phyloP scores from a whole-genome alignment of 306 rosid genomes.

The Psophocarpus tetragonolobus region DNA sequence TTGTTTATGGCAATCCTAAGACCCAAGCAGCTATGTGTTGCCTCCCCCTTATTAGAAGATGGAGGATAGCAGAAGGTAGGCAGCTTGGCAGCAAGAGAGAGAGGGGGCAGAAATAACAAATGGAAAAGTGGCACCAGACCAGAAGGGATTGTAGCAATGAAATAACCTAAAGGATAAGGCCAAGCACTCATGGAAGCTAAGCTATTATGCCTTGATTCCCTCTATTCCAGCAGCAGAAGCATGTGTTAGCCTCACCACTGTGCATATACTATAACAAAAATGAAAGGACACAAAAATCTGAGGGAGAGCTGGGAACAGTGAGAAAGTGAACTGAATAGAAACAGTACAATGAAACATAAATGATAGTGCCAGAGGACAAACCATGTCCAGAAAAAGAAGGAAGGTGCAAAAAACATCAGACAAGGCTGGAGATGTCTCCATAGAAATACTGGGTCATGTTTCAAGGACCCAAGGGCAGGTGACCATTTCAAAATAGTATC shows the following conservation, averaged over 20 bases:
- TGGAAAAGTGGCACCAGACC: background rate
- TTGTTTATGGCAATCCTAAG: background rate
- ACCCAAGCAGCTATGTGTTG: background rate
- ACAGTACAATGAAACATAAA: background rate
- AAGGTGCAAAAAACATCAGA: background rate
- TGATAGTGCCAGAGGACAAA: background rate
- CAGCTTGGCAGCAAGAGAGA: background rate
- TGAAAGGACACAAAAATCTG: background rate
- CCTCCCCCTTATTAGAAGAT: background rate
- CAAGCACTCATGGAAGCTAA: background rate
- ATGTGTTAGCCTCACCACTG: background rate
- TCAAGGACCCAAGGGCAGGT: background rate
- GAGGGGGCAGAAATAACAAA: background rate
- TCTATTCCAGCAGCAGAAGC: background rate
- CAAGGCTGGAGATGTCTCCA: background rate
- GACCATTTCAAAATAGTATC: background rate
- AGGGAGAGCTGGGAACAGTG: background rate
- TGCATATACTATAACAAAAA: background rate
- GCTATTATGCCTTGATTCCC: background rate
- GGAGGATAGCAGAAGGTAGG: background rate
- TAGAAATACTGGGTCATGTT: background rate
- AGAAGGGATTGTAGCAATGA: background rate
- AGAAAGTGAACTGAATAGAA: background rate
- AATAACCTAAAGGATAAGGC: background rate
- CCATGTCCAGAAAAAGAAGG: background rate